Percentiles rank a stretch among this genome's conserved stretches.
Evolutionary conservation across 371 early-diverging fungal species (phyloP).

Genomic region (Saksenaea oblongispora): DNA sequence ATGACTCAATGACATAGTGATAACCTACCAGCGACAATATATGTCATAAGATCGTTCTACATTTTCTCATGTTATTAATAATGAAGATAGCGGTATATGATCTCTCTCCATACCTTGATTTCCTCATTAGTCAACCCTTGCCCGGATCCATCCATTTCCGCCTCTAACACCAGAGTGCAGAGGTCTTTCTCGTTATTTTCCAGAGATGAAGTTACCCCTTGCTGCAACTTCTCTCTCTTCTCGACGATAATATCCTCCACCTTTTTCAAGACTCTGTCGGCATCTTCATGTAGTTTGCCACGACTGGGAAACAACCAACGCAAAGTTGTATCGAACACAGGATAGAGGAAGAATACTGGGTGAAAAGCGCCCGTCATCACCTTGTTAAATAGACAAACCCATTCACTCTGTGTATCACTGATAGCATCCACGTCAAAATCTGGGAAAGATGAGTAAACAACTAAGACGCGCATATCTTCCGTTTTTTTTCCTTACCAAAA

Average conservation of each 20-base stretch:
- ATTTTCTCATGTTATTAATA: background rate
- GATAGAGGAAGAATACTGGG: constrained; percentile 45
- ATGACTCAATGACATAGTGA: background rate
- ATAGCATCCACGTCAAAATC: constrained; percentile 20
- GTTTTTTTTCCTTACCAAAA: background rate
- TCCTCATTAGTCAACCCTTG: background rate
- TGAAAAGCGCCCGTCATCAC: constrained; percentile 13
- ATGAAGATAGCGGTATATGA: background rate
- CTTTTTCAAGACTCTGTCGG: constrained; percentile 23
- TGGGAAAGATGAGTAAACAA: background rate
- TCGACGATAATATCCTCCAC: constrained; percentile 41
- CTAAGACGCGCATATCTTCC: background rate
- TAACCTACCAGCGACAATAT: background rate
- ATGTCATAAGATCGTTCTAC: constrained; percentile 31
- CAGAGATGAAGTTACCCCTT: background rate
- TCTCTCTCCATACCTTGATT: background rate
- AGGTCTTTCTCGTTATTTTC: constrained; percentile 18
- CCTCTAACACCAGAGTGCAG: constrained; percentile 27
- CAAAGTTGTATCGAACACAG: constrained; percentile 38
- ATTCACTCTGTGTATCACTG: constrained; percentile 11
- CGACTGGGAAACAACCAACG: constrained; percentile 30
- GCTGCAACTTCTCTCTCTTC: constrained; percentile 25
- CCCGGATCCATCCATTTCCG: background rate
- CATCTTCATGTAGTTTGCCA: constrained; percentile 27
- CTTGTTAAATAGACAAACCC: constrained; percentile 16